A percentile compares a stretch with the other conserved stretches of the same genome.
phyloP scores from a whole-genome alignment of 2,329 filamentous ascomycete genomes.

The Penicillium sp. region DNA sequence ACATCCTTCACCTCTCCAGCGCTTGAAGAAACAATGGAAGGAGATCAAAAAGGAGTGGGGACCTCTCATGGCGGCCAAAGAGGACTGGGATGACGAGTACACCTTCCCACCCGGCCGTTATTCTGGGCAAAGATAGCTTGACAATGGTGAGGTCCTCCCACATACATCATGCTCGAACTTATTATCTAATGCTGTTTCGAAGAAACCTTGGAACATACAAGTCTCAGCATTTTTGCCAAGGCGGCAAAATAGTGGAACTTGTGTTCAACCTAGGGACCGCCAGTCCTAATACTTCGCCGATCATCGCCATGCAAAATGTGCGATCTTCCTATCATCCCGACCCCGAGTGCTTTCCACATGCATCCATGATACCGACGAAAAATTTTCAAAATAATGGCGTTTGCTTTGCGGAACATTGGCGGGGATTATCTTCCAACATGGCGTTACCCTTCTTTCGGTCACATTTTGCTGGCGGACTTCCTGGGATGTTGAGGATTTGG shows the following conservation, averaged over 20 bases:
- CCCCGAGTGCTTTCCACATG: not conserved
- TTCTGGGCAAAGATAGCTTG: conserved; percentile 13
- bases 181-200: not conserved
- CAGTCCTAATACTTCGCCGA: not conserved
- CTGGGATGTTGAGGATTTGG: not conserved
- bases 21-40: conserved; percentile 9
- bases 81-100: conserved; percentile 18
- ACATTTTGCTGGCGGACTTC: not conserved
- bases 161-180: not conserved
- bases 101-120: conserved; percentile 18
- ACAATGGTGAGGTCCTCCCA: not conserved
- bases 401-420: not conserved
- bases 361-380: not conserved
- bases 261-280: not conserved
- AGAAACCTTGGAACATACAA: not conserved
- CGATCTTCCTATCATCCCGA: not conserved
- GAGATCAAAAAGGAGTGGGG: conserved; percentile 13
- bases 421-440: not conserved
- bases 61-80: conserved; percentile 19
- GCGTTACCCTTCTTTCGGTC: not conserved
- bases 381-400: not conserved
- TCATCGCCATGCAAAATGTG: not conserved
- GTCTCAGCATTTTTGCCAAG: not conserved
- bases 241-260: not conserved
- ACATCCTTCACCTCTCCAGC: not conserved